phyloP scores from a whole-genome alignment of 164 flowering plant species.

The Magnolia officinalis region DNA sequence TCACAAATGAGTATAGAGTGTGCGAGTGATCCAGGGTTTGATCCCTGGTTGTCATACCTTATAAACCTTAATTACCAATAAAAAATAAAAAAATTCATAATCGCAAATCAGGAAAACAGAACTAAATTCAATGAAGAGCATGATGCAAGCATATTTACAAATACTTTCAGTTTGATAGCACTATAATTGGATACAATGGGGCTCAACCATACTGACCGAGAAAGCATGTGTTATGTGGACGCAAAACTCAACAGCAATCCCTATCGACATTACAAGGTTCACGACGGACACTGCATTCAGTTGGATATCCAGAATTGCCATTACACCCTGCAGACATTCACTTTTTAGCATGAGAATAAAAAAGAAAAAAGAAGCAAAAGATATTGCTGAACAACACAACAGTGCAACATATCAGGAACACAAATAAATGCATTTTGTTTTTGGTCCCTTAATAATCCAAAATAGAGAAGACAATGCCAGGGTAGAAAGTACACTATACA shows the following conservation, averaged over 20 bases:
- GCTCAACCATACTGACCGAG: slow-evolving; percentile 49
- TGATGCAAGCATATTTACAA: too few relatives aligned
- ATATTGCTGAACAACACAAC: neutral
- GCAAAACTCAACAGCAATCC: slow-evolving; percentile 95
- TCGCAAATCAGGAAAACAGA: too few relatives aligned
- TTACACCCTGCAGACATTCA: slow-evolving; percentile 71
- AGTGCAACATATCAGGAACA: neutral
- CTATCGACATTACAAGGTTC: slow-evolving; percentile 93
- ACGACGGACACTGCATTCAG: slow-evolving; percentile 96
- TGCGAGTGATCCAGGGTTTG: neutral
- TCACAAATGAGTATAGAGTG: neutral
- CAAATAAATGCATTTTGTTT: neutral
- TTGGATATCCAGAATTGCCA: slow-evolving; percentile 88
- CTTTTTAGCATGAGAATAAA: slow-evolving; percentile 4
- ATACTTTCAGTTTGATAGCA: neutral
- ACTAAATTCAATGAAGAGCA: too few relatives aligned
- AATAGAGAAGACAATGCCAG: neutral
- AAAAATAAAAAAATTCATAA: too few relatives aligned
- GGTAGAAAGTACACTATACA: neutral
- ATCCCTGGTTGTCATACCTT: too few relatives aligned
- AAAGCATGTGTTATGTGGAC: slow-evolving; percentile 95
- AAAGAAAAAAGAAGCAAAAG: neutral
- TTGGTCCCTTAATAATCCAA: too few relatives aligned
- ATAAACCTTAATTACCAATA: too few relatives aligned
- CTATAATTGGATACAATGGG: neutral